Evolutionary conservation across 441 rosid species (phyloP), one percentile per base, ranked within the genome.

Genomic region (Euphorbia corollata): DNA sequence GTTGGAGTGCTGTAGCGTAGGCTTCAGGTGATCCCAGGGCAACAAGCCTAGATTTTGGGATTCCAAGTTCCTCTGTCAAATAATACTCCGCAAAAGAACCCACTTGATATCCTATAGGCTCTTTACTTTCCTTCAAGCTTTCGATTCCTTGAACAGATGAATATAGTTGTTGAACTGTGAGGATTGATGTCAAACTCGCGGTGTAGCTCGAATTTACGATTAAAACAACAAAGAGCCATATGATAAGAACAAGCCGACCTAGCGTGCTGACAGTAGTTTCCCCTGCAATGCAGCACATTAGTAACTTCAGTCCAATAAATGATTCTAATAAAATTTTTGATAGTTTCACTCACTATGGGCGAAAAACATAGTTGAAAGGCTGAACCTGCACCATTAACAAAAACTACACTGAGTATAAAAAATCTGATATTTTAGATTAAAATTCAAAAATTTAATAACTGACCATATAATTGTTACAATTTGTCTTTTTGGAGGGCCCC

Each of bases 401-500:
- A 27, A 7, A 13, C 50, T 9, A 45, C 15, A 45, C 12, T 39
- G 8, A 39, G 45, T 39, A 39, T 11, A 6, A 4, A 27, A 27
- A 27, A 27, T 27, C 4, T 27, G 32, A 27, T 27, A 27, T 4
- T 27, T 27, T 27, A 4, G 32, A 27, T 27, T 27, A 27, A 27
- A 27, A 27, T 4, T 4, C 32, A 27, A 1, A 27, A 27, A 27
- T 27, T 27, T 27, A 27, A 4, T 15, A 45, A 50, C 80, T 67
- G 60, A 93, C 97, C 96, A 93, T 53, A 91, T 83, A 75, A 93
- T 58, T 47, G 99, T 91, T 56, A 82, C 82, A 55, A 85, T 2
- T 77, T 93, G 99, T 73, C 72, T 68, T 73, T 72, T 83, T 16
- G 99, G 99, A 16, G 99, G 80, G 27, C 99, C 99, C 58, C 99